Evolutionary conservation across 805 yeast species (phyloP).

Genomic region (Candida easanensis): DNA sequence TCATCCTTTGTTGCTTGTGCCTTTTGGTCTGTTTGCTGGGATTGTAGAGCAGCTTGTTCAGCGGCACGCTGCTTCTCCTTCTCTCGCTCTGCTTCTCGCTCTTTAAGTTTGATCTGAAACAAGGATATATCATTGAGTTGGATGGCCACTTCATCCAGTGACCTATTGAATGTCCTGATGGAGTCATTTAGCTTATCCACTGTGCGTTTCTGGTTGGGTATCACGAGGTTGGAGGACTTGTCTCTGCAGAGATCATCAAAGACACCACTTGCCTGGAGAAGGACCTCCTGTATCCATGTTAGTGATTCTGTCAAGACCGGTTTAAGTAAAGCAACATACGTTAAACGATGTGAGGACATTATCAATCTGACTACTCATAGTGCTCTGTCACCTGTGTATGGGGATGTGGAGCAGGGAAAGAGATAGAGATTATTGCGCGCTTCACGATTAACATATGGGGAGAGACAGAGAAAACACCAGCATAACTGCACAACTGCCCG

Average conservation of each 20-base stretch:
- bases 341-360: constrained; percentile 13
- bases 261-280: constrained; percentile 21
- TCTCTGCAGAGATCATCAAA: constrained; percentile 24
- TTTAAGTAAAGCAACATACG: constrained; percentile 4
- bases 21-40: not conserved
- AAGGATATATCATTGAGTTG: constrained; percentile 25
- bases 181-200: constrained; percentile 13
- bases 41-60: not conserved
- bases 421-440: no score
- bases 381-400: not conserved
- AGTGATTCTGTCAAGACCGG: not conserved
- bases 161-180: constrained; percentile 20
- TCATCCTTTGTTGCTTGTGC: constrained; percentile 5
- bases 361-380: constrained; percentile 18
- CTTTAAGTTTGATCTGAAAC: constrained; percentile 19
- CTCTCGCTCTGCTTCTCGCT: constrained; percentile 17
- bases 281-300: constrained; percentile 20
- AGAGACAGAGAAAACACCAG: not conserved
- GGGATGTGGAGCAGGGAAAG: no score
- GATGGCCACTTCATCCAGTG: constrained; percentile 21
- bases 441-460: no score
- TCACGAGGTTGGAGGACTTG: constrained; percentile 22
- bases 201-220: constrained; percentile 19
- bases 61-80: constrained; percentile 9
- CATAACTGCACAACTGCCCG: not conserved